A percentile compares a stretch with the other conserved stretches of the same genome.
Evolutionary conservation across 2,329 filamentous ascomycete genomes (phyloP).

Genomic region (Amylocarpus encephaloides): DNA sequence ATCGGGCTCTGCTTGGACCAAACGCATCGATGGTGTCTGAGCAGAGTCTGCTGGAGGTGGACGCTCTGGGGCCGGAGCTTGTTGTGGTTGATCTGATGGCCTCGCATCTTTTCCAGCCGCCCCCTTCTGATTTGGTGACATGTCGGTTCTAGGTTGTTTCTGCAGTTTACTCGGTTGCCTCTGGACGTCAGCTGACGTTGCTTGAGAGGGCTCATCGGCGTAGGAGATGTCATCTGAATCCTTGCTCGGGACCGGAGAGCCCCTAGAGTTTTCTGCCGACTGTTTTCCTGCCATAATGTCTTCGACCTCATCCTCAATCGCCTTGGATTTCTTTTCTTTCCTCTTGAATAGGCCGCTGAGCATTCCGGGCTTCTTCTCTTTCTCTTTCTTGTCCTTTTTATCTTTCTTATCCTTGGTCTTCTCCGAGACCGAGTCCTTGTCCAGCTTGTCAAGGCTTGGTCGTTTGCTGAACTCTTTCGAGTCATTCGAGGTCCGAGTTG

Average conservation of each 20-base stretch:
- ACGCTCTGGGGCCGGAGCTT: slow-evolving; percentile 24
- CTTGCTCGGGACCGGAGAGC: slow-evolving; percentile 29
- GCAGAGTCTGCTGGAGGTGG: slow-evolving; percentile 21
- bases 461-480: slow-evolving; percentile 48
- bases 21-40: slow-evolving; percentile 28
- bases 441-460: slow-evolving; percentile 69
- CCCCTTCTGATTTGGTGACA: slow-evolving; percentile 24
- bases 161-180: slow-evolving; percentile 62
- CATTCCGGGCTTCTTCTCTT: slow-evolving; percentile 50
- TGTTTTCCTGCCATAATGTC: slow-evolving; percentile 25
- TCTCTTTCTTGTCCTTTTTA: slow-evolving; percentile 52
- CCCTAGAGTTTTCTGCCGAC: slow-evolving; percentile 39
- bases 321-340: slow-evolving; percentile 40
- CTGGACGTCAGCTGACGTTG: slow-evolving; percentile 35
- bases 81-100: slow-evolving; percentile 18
- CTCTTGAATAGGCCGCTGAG: slow-evolving; percentile 52
- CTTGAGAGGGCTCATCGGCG: slow-evolving; percentile 23
- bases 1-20: slow-evolving; percentile 27
- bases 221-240: slow-evolving; percentile 28
- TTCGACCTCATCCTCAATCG: slow-evolving; percentile 50
- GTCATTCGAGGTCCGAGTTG: slow-evolving; percentile 36
- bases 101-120: slow-evolving; percentile 19
- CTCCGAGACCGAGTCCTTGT: slow-evolving; percentile 61
- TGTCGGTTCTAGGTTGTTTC: slow-evolving; percentile 44
- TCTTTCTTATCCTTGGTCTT: slow-evolving; percentile 63